These are phyloP conservation scores for Penicillium sp. DNA, from an alignment of 2,329 filamentous ascomycete species.

Conservation along the genomic window DNA sequence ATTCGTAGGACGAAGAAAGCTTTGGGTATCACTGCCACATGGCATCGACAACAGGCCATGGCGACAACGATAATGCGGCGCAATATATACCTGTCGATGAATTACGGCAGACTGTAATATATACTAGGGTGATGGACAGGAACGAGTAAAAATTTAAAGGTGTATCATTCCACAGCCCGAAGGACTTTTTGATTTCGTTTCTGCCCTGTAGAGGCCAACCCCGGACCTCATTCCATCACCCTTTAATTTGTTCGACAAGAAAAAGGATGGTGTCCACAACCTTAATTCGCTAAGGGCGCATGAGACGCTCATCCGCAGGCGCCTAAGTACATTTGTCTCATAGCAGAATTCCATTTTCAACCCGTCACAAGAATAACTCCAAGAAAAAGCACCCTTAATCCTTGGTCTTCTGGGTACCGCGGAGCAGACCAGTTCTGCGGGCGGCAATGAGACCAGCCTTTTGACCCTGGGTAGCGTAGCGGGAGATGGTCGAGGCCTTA, in stretches of 20 bases:
- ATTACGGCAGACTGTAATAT: not conserved
- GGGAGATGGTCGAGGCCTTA: conserved; percentile 99
- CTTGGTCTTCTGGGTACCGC: conserved; percentile 99
- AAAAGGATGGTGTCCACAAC: conserved; percentile 40
- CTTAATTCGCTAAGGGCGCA: conserved; percentile 42
- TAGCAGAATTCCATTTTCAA: conserved; percentile 42
- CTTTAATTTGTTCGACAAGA: conserved; percentile 31
- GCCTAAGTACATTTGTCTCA: conserved; percentile 45
- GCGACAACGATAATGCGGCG: not conserved
- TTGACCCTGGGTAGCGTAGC: conserved; percentile 97
- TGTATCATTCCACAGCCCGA: conserved; percentile 28
- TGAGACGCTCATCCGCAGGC: conserved; percentile 39
- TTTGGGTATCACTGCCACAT: too few species aligned
- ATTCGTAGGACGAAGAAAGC: not conserved
- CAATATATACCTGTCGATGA: not conserved
- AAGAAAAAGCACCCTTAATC: conserved; percentile 66
- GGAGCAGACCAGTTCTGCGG: conserved; percentile 98
- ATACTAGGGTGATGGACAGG: conserved; percentile 13
- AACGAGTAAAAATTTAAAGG: conserved; percentile 23
- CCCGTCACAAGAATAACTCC: conserved; percentile 58
- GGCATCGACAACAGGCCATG: not conserved
- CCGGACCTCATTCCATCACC: conserved; percentile 27
- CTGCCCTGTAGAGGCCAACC: conserved; percentile 27
- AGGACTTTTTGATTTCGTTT: conserved; percentile 27
- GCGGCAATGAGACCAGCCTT: conserved; percentile 99